Base-by-base conservation (phyloP, 169 alveolate genomes). In the Cryptosporidium andersoni region DNA sequence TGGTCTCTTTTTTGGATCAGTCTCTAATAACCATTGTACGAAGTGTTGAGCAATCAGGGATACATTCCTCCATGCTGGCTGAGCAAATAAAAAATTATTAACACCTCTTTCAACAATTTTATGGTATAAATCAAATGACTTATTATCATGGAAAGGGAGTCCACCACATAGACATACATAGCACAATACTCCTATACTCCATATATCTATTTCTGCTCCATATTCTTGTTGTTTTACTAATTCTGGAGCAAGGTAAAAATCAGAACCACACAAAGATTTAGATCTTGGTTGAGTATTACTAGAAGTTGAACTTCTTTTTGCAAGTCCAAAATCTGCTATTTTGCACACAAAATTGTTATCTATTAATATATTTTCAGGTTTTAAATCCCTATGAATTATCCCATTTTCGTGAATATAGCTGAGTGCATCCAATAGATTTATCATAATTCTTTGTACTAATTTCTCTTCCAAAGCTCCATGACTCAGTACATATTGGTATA, bases 171-270 rank as follows among this genome's bases (percentile, higher is more conserved):
- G 81, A 11, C 89, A 68, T 36, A 90, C 92, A n/a, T 80, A 90
- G 58, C 89, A 66, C 62, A 90, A 56, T 14, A 85, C 91, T 16
- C 92, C 92, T 36, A 64, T 62, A 5, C 90, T 64, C 92, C 92
- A 90, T 16, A 90, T 60, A 80, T 90, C 92, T 16, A 90, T 85
- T 51, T 90, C 92, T 14, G 91, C 88, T 43, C 92, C 92, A 64
- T 90, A 90, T 60, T 90, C 92, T 81, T 90, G 74, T 65, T 80
- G 92, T 47, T 64, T 55, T n/a, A 89, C 81, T 66, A 89, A 80
- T 49, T 89, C 92, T 2, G 92, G 92, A 12, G 92, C 90, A 48
- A 89, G 43, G 74, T 89, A 89, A 37, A 89, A 89, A 65, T 89
- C 92, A n/a, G 90, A 81, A 5, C 92, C 92, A 52, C 92, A 89